These are phyloP conservation scores for Citrus inodora DNA, from an alignment of 345 rosid species.

Conservation along the genomic window DNA sequence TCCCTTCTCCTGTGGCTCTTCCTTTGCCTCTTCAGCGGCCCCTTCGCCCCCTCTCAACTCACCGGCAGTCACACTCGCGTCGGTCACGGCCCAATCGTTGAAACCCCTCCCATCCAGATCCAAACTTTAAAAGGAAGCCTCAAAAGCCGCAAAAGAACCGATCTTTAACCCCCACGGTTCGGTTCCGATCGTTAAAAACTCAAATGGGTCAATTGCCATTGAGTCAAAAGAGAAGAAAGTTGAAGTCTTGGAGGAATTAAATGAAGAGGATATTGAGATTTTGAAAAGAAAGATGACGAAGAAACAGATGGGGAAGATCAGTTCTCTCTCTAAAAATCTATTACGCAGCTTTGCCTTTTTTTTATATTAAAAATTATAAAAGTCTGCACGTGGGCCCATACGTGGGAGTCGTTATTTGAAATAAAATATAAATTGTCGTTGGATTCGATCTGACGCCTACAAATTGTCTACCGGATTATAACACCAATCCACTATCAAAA, in stretches of 20 bases:
- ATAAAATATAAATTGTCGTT: background rate
- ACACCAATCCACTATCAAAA: too few relatives aligned
- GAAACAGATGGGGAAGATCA: slow-evolving; percentile 65
- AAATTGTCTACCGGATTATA: too few relatives aligned
- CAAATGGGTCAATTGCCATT: slow-evolving; percentile 8
- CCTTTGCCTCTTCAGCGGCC: slow-evolving; percentile 58
- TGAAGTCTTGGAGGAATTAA: slow-evolving; percentile 52
- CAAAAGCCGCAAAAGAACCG: slow-evolving; percentile 18
- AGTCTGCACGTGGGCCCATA: too few relatives aligned
- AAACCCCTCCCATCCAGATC: slow-evolving; percentile 34
- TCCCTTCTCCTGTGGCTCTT: slow-evolving; percentile 73
- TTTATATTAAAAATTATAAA: too few relatives aligned
- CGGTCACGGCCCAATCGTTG: slow-evolving; percentile 66
- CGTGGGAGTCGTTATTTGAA: too few relatives aligned
- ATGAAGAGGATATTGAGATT: slow-evolving; percentile 57
- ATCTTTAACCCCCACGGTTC: background rate
- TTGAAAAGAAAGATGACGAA: slow-evolving; percentile 79
- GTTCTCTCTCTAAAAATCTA: too few relatives aligned
- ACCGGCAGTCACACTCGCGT: slow-evolving; percentile 78
- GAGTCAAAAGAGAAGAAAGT: slow-evolving; percentile 28
- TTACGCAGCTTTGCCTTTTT: too few relatives aligned
- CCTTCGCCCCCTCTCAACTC: slow-evolving; percentile 64
- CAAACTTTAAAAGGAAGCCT: slow-evolving; percentile 25
- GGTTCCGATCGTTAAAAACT: background rate
- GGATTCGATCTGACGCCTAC: rapidly evolving